Percentiles rank a stretch among this genome's conserved stretches.
Conservation (phyloP, 164 flowering plant genomes). For the grape (Vitis vinifera) region ASM3070453v1 NC_081810.1:17760001-17760500, state of each 20-base stretch:
- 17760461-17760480: conserved; percentile 90
- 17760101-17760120: neutral
- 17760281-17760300: conserved; percentile 76
- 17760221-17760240: conserved; percentile 92
- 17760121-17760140: neutral
- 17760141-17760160: neutral
- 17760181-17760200: conserved; percentile 85
- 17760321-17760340: conserved; percentile 52
- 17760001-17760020: too few relatives aligned
- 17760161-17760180: conserved; percentile 63
- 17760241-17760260: conserved; percentile 59
- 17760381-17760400: neutral
- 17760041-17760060: neutral
- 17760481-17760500: conserved; percentile 94
- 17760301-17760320: conserved; percentile 67
- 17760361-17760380: too few relatives aligned
- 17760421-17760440: conserved; percentile 54
- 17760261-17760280: conserved; percentile 31
- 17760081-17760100: neutral
- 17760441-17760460: conserved; percentile 73
- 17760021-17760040: too few relatives aligned
- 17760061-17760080: neutral
- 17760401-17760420: neutral
- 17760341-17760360: neutral
- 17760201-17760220: conserved; percentile 80